Evolutionary conservation across 192 early-diverging fungal genomes (phyloP).

Genomic region (Coemansia sp.): DNA sequence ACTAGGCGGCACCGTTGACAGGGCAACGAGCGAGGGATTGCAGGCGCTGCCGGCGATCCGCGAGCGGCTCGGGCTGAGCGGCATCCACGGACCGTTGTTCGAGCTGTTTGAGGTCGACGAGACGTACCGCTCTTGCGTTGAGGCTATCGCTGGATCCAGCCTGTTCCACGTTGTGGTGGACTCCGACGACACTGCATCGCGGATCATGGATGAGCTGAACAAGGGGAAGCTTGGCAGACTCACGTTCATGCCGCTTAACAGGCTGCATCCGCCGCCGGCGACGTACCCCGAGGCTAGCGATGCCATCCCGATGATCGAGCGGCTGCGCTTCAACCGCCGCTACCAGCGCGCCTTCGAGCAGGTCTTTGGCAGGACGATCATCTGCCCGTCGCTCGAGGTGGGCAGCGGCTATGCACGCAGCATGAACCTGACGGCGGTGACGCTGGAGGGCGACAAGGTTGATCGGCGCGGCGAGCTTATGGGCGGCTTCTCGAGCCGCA

Average conservation of each 20-base stretch:
- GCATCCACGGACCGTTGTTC: constrained; percentile 90
- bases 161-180: constrained; percentile 98
- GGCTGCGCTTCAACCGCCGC: constrained; percentile 71
- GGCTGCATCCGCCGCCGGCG: constrained; percentile 64
- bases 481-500: constrained; percentile 83
- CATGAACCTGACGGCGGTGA: constrained; percentile 82
- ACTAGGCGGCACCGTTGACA: constrained; percentile 77
- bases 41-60: constrained; percentile 71
- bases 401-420: constrained; percentile 76
- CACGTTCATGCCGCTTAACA: constrained; percentile 96
- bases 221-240: constrained; percentile 75
- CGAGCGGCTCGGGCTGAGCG: constrained; percentile 63
- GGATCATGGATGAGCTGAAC: constrained; percentile 59
- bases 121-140: constrained; percentile 81
- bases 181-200: constrained; percentile 85
- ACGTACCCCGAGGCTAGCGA: constrained; percentile 71
- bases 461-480: constrained; percentile 91
- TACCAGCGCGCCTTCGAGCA: constrained; percentile 83
- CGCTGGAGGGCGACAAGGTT: constrained; percentile 89
- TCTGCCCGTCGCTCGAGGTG: constrained; percentile 82
- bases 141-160: constrained; percentile 82
- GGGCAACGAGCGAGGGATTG: constrained; percentile 81
- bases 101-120: constrained; percentile 91
- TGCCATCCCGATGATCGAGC: constrained; percentile 81
- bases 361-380: constrained; percentile 89